phyloP scores from a whole-genome alignment of 208 protist species.

The Wallacemonas sp. region DNA sequence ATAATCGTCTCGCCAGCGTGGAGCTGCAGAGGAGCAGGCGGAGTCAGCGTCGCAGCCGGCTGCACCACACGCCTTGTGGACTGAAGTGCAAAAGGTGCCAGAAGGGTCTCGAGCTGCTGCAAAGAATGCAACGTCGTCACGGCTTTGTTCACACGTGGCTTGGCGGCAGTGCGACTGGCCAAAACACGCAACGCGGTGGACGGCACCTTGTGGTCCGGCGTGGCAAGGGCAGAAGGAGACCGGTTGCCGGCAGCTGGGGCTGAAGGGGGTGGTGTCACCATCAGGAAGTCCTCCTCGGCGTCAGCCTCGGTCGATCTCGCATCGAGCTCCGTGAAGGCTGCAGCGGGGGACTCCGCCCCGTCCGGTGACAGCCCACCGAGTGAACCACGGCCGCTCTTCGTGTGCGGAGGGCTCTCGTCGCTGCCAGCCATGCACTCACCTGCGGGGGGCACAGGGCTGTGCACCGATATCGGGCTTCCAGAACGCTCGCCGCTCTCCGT shows the following conservation, averaged over 20 bases:
- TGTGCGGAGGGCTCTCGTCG: background rate
- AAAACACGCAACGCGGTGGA: conserved; percentile 5
- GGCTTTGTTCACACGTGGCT: conserved; percentile 11
- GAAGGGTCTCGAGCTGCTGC: conserved; percentile 21
- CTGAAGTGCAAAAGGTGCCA: background rate
- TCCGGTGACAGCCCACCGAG: conserved; percentile 23
- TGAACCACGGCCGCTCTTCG: background rate
- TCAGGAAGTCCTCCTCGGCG: conserved; percentile 3
- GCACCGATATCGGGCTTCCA: background rate
- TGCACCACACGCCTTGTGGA: background rate
- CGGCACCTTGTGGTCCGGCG: background rate
- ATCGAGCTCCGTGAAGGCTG: background rate
- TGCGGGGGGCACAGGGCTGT: background rate
- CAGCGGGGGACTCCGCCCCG: background rate
- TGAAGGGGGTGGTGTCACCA: background rate
- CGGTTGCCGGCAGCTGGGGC: conserved; percentile 5
- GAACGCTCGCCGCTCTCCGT: conserved; percentile 7
- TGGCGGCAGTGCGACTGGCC: conserved; percentile 2
- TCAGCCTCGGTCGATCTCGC: no score
- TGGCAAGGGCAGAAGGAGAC: background rate
- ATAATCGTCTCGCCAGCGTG: conserved; percentile 61
- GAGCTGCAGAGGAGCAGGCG: conserved; percentile 26
- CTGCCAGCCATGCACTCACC: background rate
- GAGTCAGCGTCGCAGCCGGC: background rate
- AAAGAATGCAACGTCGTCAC: conserved; percentile 23